A percentile compares a stretch with the other conserved stretches of the same genome.
These are phyloP conservation scores for Pilatotrama ljubarskyi DNA, from an alignment of 768 basidiomycete genomes.

Conservation along the genomic window DNA sequence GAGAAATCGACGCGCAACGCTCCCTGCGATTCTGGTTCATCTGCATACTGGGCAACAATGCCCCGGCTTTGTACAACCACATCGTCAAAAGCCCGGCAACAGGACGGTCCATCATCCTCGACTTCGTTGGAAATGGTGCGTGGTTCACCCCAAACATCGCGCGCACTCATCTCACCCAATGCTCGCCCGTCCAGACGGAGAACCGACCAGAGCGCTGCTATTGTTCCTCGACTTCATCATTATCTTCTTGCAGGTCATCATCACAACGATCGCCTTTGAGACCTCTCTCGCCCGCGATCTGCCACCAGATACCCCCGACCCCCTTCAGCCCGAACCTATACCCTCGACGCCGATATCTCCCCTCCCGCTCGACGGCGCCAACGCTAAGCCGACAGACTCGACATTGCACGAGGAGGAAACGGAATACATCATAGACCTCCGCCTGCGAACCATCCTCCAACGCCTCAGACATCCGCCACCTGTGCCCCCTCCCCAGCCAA, in stretches of 20 bases:
- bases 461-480: slow-evolving; percentile 59
- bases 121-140: slow-evolving; percentile 79
- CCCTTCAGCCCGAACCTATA: slow-evolving; percentile 33
- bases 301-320: slow-evolving; percentile 44
- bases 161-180: neutral
- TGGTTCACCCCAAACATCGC: slow-evolving; percentile 14
- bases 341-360: slow-evolving; percentile 32
- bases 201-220: slow-evolving; percentile 66
- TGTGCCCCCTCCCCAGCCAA: slow-evolving; percentile 25
- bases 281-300: slow-evolving; percentile 44
- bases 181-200: slow-evolving; percentile 31
- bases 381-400: slow-evolving; percentile 16
- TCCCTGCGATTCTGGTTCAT: slow-evolving; percentile 71
- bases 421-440: slow-evolving; percentile 65
- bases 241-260: slow-evolving; percentile 62
- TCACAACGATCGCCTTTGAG: slow-evolving; percentile 71
- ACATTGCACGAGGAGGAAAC: slow-evolving; percentile 28
- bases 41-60: slow-evolving; percentile 58
- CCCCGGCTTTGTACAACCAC: slow-evolving; percentile 63
- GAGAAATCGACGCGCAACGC: slow-evolving; percentile 62
- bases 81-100: slow-evolving; percentile 50
- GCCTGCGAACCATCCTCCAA: slow-evolving; percentile 49
- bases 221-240: slow-evolving; percentile 69
- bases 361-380: slow-evolving; percentile 8
- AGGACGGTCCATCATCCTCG: slow-evolving; percentile 66